These are phyloP conservation scores for Fraxinus americana DNA, from an alignment of 257 asterid species.

Conservation along the genomic window DNA sequence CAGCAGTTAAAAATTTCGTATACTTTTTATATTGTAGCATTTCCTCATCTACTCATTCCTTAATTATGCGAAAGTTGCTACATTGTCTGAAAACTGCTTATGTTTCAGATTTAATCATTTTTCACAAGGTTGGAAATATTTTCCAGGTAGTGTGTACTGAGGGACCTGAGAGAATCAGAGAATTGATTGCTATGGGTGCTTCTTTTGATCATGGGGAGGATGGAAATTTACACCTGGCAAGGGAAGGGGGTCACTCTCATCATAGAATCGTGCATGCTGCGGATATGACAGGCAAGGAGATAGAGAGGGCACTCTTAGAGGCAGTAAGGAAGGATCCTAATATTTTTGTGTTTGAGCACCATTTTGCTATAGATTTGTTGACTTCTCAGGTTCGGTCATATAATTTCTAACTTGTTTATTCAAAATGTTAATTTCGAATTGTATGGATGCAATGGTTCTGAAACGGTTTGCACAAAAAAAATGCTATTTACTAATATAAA, in stretches of 20 bases:
- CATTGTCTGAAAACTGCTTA: neutral
- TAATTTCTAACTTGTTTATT: neutral
- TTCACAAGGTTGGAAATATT: conserved; percentile 21
- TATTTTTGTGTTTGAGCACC: conserved; percentile 84
- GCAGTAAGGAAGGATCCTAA: conserved; percentile 85
- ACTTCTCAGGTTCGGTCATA: conserved; percentile 65
- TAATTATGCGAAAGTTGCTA: neutral
- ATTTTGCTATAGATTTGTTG: conserved; percentile 89
- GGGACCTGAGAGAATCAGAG: conserved; percentile 95
- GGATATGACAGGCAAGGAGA: conserved; percentile 97
- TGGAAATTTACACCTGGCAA: conserved; percentile 91
- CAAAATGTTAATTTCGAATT: neutral
- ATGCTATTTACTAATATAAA: conserved; percentile 21
- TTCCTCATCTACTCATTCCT: neutral
- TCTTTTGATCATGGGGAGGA: conserved; percentile 97
- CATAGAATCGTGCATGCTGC: conserved; percentile 94
- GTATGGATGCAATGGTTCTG: neutral
- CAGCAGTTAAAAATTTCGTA: neutral
- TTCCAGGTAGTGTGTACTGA: conserved; percentile 94
- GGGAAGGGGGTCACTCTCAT: conserved; percentile 99
- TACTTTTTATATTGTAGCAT: neutral
- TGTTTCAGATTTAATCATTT: conserved; percentile 2
- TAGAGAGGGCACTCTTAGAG: conserved; percentile 88
- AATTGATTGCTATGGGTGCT: conserved; percentile 98
- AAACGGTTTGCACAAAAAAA: neutral